Conservation (phyloP, 2,329 filamentous ascomycete genomes). For the Colletotrichum lini region DNA sequence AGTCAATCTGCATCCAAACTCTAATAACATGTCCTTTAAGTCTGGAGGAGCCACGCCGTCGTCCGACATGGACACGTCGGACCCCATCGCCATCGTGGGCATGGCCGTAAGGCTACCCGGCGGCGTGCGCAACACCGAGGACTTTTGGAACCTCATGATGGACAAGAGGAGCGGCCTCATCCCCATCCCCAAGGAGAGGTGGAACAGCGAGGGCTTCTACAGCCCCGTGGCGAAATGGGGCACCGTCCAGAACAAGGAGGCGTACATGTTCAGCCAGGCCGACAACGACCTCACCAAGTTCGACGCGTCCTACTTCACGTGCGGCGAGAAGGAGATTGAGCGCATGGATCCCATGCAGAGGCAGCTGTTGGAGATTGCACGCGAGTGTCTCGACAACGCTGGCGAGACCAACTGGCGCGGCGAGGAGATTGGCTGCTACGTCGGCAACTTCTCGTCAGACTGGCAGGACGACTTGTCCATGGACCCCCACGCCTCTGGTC, state of each 20-base stretch:
- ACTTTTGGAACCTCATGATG: background rate
- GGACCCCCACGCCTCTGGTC: background rate
- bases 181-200: background rate
- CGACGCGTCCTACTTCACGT: conserved; percentile 51
- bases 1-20: no score
- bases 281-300: conserved; percentile 46
- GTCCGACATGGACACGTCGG: conserved; percentile 18
- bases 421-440: background rate
- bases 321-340: conserved; percentile 48
- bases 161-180: background rate
- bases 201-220: background rate
- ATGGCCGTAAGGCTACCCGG: background rate
- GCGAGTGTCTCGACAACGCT: conserved; percentile 50
- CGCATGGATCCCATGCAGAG: conserved; percentile 51
- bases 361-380: conserved; percentile 48
- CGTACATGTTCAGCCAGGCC: conserved; percentile 13
- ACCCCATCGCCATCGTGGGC: background rate
- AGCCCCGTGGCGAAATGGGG: background rate
- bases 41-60: conserved; percentile 26
- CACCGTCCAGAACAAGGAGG: background rate
- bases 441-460: background rate
- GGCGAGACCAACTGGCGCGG: conserved; percentile 44
- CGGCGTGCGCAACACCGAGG: background rate
- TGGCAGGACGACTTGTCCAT: conserved; percentile 36
- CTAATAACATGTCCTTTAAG: conserved; percentile 17